These are phyloP conservation scores for Microthlaspi erraticum DNA, from an alignment of 345 rosid genomes.

Conservation along the genomic window DNA sequence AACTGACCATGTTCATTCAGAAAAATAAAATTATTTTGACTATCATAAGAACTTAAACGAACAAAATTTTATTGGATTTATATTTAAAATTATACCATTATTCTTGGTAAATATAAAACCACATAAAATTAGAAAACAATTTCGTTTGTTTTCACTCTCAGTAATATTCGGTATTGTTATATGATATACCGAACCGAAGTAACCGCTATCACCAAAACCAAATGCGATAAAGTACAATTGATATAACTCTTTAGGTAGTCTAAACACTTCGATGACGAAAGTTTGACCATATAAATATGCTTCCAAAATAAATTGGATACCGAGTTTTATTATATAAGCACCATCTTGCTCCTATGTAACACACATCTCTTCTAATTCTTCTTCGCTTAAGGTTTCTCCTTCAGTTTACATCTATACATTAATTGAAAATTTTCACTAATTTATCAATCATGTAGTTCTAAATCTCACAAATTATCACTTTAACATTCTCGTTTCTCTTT, in stretches of 20 bases:
- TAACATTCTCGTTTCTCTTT: not conserved
- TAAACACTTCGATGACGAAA: not conserved
- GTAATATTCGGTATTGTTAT: not conserved
- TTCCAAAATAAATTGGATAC: not conserved
- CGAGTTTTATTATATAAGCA: slow-evolving; percentile 16
- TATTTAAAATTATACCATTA: not conserved
- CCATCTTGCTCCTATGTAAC: not conserved
- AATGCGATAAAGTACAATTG: not conserved
- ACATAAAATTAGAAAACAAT: not conserved
- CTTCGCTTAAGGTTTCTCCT: not conserved
- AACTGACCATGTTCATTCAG: too few species aligned
- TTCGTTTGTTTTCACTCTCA: not conserved
- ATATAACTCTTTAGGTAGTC: not conserved
- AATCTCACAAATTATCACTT: not conserved
- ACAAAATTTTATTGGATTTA: not conserved
- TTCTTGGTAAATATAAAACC: not conserved
- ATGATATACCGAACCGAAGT: slow-evolving; percentile 15
- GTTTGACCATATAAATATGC: slow-evolving; percentile 32
- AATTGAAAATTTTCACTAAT: not conserved
- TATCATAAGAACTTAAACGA: too few species aligned
- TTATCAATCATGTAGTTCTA: not conserved
- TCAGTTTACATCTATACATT: not conserved
- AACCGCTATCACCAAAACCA: not conserved
- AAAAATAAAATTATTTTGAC: too few species aligned
- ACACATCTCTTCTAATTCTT: not conserved